These are phyloP conservation scores for Lecanicillium sp. DNA, from an alignment of 2,329 filamentous ascomycete species.

Conservation along the genomic window DNA sequence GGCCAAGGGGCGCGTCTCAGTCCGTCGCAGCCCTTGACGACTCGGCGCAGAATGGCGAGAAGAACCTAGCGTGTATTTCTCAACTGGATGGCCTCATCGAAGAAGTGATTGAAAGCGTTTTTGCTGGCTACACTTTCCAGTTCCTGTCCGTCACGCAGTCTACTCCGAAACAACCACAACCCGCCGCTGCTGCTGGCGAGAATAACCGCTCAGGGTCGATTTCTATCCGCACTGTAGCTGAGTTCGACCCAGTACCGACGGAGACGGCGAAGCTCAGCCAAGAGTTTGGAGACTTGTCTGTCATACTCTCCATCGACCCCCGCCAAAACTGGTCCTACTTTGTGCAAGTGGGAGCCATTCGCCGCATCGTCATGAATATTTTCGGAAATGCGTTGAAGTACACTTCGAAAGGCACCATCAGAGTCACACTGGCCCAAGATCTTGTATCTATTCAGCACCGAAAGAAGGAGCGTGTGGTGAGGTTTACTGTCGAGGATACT, in stretches of 20 bases:
- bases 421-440: constrained; percentile 18
- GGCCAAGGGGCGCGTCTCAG: not conserved
- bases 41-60: not conserved
- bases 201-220: constrained; percentile 9
- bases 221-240: constrained; percentile 12
- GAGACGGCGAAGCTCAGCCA: not conserved
- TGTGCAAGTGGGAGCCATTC: constrained; percentile 42
- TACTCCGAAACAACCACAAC: not conserved
- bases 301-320: constrained; percentile 43
- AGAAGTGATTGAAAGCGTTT: constrained; percentile 39
- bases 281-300: constrained; percentile 22
- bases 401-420: constrained; percentile 30
- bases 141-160: constrained; percentile 7
- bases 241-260: constrained; percentile 5
- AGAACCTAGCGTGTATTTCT: constrained; percentile 10
- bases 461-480: not conserved
- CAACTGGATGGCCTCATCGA: constrained; percentile 33
- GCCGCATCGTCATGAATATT: constrained; percentile 54
- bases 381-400: constrained; percentile 58
- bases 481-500: constrained; percentile 34
- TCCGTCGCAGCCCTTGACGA: too few relatives aligned
- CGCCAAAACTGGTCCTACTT: constrained; percentile 43
- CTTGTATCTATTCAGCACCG: not conserved
- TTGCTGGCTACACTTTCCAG: constrained; percentile 35
- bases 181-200: constrained; percentile 1